phyloP scores from a whole-genome alignment of 1,284 basidiomycete genomes.

The Boletus smithii region DNA sequence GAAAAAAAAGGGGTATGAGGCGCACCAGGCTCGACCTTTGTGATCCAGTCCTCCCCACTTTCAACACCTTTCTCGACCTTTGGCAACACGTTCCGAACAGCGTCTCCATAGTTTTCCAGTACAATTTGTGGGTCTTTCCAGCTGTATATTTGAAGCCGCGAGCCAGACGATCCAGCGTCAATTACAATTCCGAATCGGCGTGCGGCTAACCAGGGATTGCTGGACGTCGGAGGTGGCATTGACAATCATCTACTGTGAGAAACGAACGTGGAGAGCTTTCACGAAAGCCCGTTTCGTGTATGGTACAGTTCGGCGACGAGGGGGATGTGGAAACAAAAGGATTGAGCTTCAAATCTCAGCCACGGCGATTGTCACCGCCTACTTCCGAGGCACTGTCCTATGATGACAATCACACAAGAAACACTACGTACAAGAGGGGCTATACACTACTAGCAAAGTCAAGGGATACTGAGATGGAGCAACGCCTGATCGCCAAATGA shows the following conservation, averaged over 20 bases:
- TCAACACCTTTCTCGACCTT: constrained; percentile 90
- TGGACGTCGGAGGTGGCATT: constrained; percentile 72
- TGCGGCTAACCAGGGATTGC: constrained; percentile 69
- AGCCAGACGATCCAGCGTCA: constrained; percentile 97
- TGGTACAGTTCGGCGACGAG: constrained; percentile 7
- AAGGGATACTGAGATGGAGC: constrained; percentile 10
- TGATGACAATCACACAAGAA: not conserved
- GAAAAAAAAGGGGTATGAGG: constrained; percentile 4
- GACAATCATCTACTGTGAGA: constrained; percentile 27
- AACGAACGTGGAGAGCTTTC: constrained; percentile 24
- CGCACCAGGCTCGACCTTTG: constrained; percentile 91
- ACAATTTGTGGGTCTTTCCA: constrained; percentile 81
- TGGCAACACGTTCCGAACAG: constrained; percentile 57
- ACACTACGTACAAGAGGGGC: constrained; percentile 1
- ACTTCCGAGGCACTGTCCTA: not conserved
- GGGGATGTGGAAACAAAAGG: not conserved
- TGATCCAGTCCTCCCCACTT: constrained; percentile 80
- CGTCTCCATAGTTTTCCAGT: constrained; percentile 43
- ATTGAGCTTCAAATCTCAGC: not conserved
- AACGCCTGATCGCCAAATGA: not conserved
- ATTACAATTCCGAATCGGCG: constrained; percentile 94
- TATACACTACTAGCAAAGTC: not conserved
- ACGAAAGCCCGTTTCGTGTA: constrained; percentile 20
- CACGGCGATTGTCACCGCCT: too few species aligned
- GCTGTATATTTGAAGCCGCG: constrained; percentile 94